Evolutionary conservation across 2,329 filamentous ascomycete species (phyloP).

Genomic region (Penicillium thymicola): DNA sequence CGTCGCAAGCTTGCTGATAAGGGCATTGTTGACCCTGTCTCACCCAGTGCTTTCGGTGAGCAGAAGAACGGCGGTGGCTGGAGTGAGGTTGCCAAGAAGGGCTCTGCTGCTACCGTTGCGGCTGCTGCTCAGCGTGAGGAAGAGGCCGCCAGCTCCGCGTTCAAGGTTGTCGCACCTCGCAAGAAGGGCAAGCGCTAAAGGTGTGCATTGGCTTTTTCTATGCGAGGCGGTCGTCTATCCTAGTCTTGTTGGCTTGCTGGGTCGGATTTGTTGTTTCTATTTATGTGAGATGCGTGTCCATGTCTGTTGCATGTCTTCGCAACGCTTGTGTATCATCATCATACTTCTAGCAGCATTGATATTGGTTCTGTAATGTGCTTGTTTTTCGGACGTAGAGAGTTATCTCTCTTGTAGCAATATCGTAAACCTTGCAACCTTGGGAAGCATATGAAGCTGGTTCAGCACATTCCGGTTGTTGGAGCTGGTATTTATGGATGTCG

Average conservation of each 20-base stretch:
- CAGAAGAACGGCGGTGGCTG: conserved; percentile 66
- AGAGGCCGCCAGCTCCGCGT: conserved; percentile 55
- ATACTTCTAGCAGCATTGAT: not conserved
- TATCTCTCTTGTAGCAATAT: not conserved
- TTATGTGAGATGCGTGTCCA: conserved; percentile 1
- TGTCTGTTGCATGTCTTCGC: not conserved
- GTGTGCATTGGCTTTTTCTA: conserved; percentile 24
- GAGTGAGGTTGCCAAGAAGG: conserved; percentile 98
- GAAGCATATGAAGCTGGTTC: not conserved
- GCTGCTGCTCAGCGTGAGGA: conserved; percentile 48
- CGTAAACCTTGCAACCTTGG: not conserved
- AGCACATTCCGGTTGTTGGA: not conserved
- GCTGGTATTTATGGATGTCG: not conserved
- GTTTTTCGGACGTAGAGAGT: not conserved
- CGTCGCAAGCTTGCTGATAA: conserved; percentile 92
- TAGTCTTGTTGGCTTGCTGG: not conserved
- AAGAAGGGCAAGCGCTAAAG: conserved; percentile 80
- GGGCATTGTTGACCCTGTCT: conserved; percentile 70
- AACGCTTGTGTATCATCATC: not conserved
- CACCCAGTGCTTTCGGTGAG: conserved; percentile 51
- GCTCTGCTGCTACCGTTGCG: conserved; percentile 39
- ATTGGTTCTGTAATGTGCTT: not conserved
- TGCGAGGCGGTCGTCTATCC: too few species aligned
- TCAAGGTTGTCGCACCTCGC: conserved; percentile 86
- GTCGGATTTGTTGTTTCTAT: conserved; percentile 2